These are phyloP conservation scores for Ogataea glucozyma DNA, from an alignment of 805 yeast species.

Conservation along the genomic window DNA sequence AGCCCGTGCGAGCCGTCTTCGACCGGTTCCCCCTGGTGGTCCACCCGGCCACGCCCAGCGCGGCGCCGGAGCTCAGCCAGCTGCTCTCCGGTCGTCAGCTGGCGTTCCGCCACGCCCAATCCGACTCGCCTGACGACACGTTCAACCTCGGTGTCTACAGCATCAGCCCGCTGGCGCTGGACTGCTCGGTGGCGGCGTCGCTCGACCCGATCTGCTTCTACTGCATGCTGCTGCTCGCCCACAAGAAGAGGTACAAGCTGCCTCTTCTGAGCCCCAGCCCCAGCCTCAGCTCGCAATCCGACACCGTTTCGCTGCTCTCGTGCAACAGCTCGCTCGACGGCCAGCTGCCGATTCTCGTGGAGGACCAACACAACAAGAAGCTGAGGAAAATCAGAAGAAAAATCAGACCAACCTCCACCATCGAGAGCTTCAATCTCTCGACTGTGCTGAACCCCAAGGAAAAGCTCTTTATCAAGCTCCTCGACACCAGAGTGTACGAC, in stretches of 20 bases:
- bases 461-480: slow-evolving; percentile 38
- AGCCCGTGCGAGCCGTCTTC: slow-evolving; percentile 45
- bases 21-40: slow-evolving; percentile 51
- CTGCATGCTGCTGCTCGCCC: slow-evolving; percentile 46
- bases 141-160: slow-evolving; percentile 60
- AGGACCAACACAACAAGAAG: slow-evolving; percentile 42
- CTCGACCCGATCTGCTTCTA: slow-evolving; percentile 60
- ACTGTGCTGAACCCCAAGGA: slow-evolving; percentile 36
- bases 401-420: slow-evolving; percentile 38
- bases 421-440: slow-evolving; percentile 39
- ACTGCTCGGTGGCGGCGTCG: slow-evolving; percentile 39
- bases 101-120: slow-evolving; percentile 10
- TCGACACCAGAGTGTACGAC: slow-evolving; percentile 53
- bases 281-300: slow-evolving; percentile 18
- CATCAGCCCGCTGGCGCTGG: slow-evolving; percentile 35
- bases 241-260: slow-evolving; percentile 44
- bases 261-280: slow-evolving; percentile 34
- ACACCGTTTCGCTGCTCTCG: slow-evolving; percentile 46
- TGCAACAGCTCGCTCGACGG: slow-evolving; percentile 50
- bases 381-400: slow-evolving; percentile 32
- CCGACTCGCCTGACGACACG: slow-evolving; percentile 24
- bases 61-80: slow-evolving; percentile 12
- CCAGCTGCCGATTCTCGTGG: slow-evolving; percentile 57
- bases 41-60: slow-evolving; percentile 39
- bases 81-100: slow-evolving; percentile 26